Conservation (phyloP, 129 eudicot genomes). For the Flaveria ramosissima region DNA sequence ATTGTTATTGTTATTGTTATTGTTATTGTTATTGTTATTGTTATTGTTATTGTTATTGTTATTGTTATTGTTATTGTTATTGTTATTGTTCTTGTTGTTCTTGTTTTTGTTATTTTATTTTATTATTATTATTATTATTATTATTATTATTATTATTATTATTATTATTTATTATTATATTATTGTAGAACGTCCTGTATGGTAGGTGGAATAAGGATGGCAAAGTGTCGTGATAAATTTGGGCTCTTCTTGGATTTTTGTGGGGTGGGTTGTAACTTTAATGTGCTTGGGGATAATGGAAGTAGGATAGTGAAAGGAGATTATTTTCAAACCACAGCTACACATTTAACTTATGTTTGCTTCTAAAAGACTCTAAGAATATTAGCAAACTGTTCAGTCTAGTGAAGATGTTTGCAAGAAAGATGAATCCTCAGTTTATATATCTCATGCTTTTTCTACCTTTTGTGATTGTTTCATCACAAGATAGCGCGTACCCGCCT, state of each 20-base stretch:
- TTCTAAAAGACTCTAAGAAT: slow-evolving; percentile 1
- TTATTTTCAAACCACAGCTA: background rate
- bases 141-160: too few relatives aligned
- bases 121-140: too few relatives aligned
- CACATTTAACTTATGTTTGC: slow-evolving; percentile 1
- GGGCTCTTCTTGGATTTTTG: slow-evolving; percentile 7
- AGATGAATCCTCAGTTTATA: slow-evolving; percentile 29
- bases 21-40: too few relatives aligned
- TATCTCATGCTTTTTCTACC: slow-evolving; percentile 16
- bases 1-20: too few relatives aligned
- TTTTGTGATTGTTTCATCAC: slow-evolving; percentile 22
- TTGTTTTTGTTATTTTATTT: too few relatives aligned
- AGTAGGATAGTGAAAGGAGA: slow-evolving; percentile 7
- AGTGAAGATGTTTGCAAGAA: slow-evolving; percentile 15
- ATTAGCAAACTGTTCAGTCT: slow-evolving; percentile 17
- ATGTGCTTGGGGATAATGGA: slow-evolving; percentile 20
- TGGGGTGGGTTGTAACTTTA: background rate
- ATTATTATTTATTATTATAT: too few relatives aligned
- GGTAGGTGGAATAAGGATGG: slow-evolving; percentile 15
- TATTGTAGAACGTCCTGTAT: background rate
- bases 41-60: too few relatives aligned
- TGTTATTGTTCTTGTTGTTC: too few relatives aligned
- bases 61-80: too few relatives aligned
- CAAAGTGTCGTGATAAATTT: background rate
- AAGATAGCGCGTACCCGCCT: slow-evolving; percentile 30